These are phyloP conservation scores for Paramecium pentaurelia DNA, from an alignment of 73 alveolate genomes.

Conservation along the genomic window DNA sequence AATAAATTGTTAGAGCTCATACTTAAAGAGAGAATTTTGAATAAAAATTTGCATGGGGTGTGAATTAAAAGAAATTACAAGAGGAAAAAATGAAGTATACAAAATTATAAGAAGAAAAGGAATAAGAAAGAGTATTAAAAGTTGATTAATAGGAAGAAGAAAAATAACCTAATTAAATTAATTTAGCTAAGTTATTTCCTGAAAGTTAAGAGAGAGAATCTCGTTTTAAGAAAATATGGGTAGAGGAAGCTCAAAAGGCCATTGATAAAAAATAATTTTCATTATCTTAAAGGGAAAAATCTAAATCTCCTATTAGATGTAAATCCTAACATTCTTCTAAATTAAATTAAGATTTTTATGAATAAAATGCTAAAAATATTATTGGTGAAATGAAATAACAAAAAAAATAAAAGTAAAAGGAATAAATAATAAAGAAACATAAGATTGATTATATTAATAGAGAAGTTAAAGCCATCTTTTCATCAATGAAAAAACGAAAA, in stretches of 20 bases:
- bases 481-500: not conserved
- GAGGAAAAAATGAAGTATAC: not conserved
- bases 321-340: not conserved
- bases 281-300: not conserved
- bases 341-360: not conserved
- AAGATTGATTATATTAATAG: not conserved
- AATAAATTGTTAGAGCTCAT: constrained; percentile 25
- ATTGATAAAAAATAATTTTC: not conserved
- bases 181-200: constrained; percentile 18
- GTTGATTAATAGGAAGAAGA: not conserved
- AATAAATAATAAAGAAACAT: not conserved
- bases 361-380: not conserved
- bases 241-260: not conserved
- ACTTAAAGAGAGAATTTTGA: constrained; percentile 12
- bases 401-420: not conserved
- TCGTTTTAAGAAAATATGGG: not conserved
- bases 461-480: not conserved
- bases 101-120: not conserved
- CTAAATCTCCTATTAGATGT: not conserved
- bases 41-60: constrained; percentile 8
- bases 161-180: not conserved
- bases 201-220: not conserved
- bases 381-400: not conserved
- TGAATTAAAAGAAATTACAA: not conserved
- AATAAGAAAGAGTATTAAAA: not conserved